These are phyloP conservation scores for Coleophoma eucalyptorum DNA, from an alignment of 2,329 filamentous ascomycete species.

Conservation along the genomic window DNA sequence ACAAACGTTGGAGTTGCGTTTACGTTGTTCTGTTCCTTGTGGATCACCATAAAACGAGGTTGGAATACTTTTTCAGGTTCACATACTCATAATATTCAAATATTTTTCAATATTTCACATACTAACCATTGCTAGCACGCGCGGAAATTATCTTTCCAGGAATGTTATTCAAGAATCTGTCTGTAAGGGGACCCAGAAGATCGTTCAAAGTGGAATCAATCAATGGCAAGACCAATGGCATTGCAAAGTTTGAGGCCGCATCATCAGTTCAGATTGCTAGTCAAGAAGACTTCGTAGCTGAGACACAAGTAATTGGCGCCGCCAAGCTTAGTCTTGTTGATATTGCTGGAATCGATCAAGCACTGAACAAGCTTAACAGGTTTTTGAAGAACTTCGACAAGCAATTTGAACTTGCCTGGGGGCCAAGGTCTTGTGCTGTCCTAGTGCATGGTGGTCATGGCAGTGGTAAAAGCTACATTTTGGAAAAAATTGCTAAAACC, in stretches of 20 bases:
- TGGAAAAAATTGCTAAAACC: constrained; percentile 62
- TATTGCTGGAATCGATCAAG: constrained; percentile 65
- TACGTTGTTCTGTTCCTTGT: background rate
- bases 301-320: constrained; percentile 8
- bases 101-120: constrained; percentile 1
- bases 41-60: too few species aligned
- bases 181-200: constrained; percentile 51
- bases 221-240: constrained; percentile 36
- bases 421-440: constrained; percentile 30
- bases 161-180: constrained; percentile 64
- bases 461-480: constrained; percentile 77
- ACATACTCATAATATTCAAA: background rate
- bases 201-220: constrained; percentile 61
- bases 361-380: constrained; percentile 62
- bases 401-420: constrained; percentile 20
- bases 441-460: constrained; percentile 74
- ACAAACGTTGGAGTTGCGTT: background rate
- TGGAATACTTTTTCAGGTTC: too few species aligned
- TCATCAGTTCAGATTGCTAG: constrained; percentile 22
- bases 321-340: constrained; percentile 40
- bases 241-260: constrained; percentile 17
- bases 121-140: constrained; percentile 38
- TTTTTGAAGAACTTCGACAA: constrained; percentile 55
- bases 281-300: constrained; percentile 2
- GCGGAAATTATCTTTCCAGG: constrained; percentile 69